Evolutionary conservation across 805 yeast genomes (phyloP), one percentile per base, ranked within the genome.

Genomic region (Dipodascopsis uninucleata): DNA sequence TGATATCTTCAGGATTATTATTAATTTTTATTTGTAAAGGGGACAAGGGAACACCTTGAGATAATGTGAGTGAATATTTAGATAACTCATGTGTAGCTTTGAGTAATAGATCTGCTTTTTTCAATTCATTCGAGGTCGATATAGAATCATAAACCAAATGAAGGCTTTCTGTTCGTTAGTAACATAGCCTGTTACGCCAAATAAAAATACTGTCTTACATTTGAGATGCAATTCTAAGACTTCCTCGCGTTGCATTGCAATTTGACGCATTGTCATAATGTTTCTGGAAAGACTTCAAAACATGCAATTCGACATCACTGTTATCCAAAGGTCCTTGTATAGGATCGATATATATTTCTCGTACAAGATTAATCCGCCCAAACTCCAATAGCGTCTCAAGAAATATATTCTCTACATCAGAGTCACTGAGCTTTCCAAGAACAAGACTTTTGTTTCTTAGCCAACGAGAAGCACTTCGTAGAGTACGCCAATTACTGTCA

Each of bases 221-320:
- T 54, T 58, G 18, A 22, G 57, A 49, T 0, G 74, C 74, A 29
- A 66, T 66, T 24, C 57, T 58, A 60, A 74, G 61, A 17, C 67
- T 68, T 4, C 73, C 73, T 41, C 71, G 59, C 3, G 62, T 53
- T 22, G 59, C 57, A 21, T 65, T 60, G 4, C 76, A 72, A 52
- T 67, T 71, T 1, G 74, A 57, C 0, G 77, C 74, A 26, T 56
- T 58, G 38, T 72, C 71, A 52, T 66, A 72, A 42, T 68, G 69
- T 26, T 62, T 61, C 69, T 75, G 68, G 43, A 72, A 72, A 14
- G 59, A 48, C 3, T 39, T 40, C 34, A 60, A 33, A 2, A 56
- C 47, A 40, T 50, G 50, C 35, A 24, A 26, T 14, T 42, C 54
- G 17, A 52, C 14, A 29, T 41, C 48, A n/a, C n/a, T 34, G 41